These are phyloP conservation scores for Colletotrichum ledebouriae DNA, from an alignment of 2,329 filamentous ascomycete species.

Conservation along the genomic window DNA sequence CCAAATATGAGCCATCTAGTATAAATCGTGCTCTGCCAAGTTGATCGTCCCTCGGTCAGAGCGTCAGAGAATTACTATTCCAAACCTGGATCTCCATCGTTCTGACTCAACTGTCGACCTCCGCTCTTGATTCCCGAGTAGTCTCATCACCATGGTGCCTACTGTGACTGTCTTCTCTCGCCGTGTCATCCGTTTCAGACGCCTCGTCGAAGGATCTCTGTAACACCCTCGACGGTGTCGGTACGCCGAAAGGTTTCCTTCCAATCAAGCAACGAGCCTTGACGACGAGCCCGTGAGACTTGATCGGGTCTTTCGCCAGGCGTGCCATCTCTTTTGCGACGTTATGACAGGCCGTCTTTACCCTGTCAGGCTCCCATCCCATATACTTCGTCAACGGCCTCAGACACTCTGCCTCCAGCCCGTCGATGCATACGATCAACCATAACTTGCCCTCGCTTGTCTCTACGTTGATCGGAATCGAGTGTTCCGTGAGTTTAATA, in stretches of 20 bases:
- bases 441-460: conserved; percentile 65
- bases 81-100: conserved; percentile 11
- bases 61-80: conserved; percentile 14
- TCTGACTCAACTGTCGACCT: not conserved
- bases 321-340: conserved; percentile 63
- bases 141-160: conserved; percentile 8
- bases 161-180: conserved; percentile 32
- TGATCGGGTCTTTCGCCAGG: conserved; percentile 61
- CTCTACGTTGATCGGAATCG: conserved; percentile 62
- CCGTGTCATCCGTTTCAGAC: conserved; percentile 41
- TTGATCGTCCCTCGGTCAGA: conserved; percentile 30
- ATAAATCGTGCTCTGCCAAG: conserved; percentile 36
- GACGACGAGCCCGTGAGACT: conserved; percentile 58
- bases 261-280: conserved; percentile 64
- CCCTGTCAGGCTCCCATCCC: conserved; percentile 65
- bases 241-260: conserved; percentile 58
- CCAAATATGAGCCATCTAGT: conserved; percentile 31
- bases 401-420: conserved; percentile 62
- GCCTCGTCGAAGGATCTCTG: conserved; percentile 30
- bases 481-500: conserved; percentile 61
- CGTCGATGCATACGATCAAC: conserved; percentile 65
- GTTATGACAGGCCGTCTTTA: conserved; percentile 60
- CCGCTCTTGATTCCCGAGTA: conserved; percentile 10
- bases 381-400: conserved; percentile 66
- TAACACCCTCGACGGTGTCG: conserved; percentile 17